Percentiles rank a stretch among this genome's conserved stretches.
Evolutionary conservation across 1,139 yeast genomes (phyloP).

Genomic region (Wickerhamomyces sp.): DNA sequence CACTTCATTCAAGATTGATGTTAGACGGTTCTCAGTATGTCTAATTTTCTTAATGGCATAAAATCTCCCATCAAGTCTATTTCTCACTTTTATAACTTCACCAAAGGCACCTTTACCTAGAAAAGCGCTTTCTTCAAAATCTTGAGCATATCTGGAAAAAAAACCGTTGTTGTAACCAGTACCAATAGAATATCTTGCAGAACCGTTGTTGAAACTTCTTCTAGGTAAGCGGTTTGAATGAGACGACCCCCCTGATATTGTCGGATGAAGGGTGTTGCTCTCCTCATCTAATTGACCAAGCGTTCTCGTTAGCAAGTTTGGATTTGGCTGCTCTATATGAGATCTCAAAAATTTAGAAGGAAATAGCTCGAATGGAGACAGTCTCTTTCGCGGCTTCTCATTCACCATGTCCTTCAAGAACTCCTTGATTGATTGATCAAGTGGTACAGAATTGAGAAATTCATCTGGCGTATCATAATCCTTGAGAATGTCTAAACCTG

Average conservation of each 20-base stretch:
- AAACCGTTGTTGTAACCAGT: conserved; percentile 23
- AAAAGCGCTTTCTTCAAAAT: conserved; percentile 89
- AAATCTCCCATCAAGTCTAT: conserved; percentile 87
- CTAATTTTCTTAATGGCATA: conserved; percentile 92
- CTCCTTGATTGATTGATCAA: conserved; percentile 57
- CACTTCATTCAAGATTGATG: conserved; percentile 84
- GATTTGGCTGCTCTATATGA: conserved; percentile 41
- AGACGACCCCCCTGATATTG: conserved; percentile 18
- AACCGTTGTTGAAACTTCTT: conserved; percentile 35
- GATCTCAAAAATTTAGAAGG: conserved; percentile 80
- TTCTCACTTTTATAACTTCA: conserved; percentile 92
- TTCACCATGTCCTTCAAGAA: conserved; percentile 65
- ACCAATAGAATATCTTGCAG: conserved; percentile 30
- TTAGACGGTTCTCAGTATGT: conserved; percentile 74
- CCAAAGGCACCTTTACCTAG: conserved; percentile 98
- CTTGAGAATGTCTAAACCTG: conserved; percentile 53
- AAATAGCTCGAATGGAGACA: conserved; percentile 76
- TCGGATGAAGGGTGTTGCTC: conserved; percentile 12
- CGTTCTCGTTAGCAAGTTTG: conserved; percentile 16
- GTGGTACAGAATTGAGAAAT: conserved; percentile 46
- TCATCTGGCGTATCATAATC: conserved; percentile 58
- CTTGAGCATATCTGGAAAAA: conserved; percentile 62
- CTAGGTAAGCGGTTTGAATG: conserved; percentile 28
- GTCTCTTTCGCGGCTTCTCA: conserved; percentile 63
- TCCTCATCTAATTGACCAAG: conserved; percentile 12